phyloP scores from a whole-genome alignment of 1,284 basidiomycete species.

The Coniferiporia weirii region DNA sequence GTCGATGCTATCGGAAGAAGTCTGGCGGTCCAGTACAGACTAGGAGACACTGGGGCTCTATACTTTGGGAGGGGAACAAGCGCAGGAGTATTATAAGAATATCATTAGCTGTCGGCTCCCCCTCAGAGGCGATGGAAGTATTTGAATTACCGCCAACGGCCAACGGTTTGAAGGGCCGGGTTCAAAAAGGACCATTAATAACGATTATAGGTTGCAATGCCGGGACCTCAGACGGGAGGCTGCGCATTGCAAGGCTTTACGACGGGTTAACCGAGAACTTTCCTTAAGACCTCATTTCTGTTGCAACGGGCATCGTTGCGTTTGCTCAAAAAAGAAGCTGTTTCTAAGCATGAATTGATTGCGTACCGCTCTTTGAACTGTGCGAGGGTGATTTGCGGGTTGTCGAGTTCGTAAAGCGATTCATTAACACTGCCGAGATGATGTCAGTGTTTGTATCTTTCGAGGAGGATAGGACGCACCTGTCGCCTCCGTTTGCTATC shows the following conservation, averaged over 20 bases:
- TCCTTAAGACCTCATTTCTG: conserved; percentile 11
- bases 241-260: background rate
- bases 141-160: no score
- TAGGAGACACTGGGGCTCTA: conserved; percentile 54
- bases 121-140: background rate
- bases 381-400: conserved; percentile 44
- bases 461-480: background rate
- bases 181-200: no score
- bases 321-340: no score
- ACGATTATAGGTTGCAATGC: no score
- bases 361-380: conserved; percentile 63
- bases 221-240: background rate
- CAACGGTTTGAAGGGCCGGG: no score
- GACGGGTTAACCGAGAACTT: conserved; percentile 1
- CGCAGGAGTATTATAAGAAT: conserved; percentile 47
- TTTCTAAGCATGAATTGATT: background rate
- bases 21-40: conserved; percentile 59
- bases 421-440: conserved; percentile 24
- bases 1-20: conserved; percentile 44
- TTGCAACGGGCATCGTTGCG: background rate
- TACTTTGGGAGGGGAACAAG: conserved; percentile 72
- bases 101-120: background rate
- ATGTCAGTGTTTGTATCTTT: no score
- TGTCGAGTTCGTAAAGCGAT: conserved; percentile 39
- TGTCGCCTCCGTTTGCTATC: conserved; percentile 31